Conservation (phyloP, 2,329 filamentous ascomycete genomes). For the Ascocoryne sarcoides region DNA sequence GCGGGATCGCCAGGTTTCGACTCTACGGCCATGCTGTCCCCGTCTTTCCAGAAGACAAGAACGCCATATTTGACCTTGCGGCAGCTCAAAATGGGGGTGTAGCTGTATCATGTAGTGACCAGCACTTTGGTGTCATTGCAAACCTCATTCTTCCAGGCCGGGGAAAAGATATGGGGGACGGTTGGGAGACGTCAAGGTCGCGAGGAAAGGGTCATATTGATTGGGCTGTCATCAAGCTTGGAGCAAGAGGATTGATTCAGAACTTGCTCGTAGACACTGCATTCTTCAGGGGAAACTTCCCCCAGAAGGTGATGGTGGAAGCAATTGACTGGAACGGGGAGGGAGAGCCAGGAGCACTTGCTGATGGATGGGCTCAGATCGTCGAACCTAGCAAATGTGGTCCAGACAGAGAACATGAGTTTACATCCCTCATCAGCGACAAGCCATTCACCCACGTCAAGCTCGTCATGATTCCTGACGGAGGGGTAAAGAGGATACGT, state of each 20-base stretch:
- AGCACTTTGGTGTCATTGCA: conserved; percentile 76
- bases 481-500: conserved; percentile 80
- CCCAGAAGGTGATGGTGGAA: conserved; percentile 64
- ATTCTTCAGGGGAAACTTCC: conserved; percentile 77
- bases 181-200: conserved; percentile 76
- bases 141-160: conserved; percentile 72
- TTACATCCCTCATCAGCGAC: conserved; percentile 45
- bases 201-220: conserved; percentile 64
- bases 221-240: conserved; percentile 72
- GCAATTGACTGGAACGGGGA: conserved; percentile 45
- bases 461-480: conserved; percentile 79
- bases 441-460: conserved; percentile 72
- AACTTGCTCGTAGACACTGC: conserved; percentile 70
- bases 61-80: conserved; percentile 64
- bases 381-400: conserved; percentile 59
- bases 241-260: conserved; percentile 54
- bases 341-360: conserved; percentile 47
- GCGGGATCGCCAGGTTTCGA: conserved; percentile 72
- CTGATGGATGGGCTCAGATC: conserved; percentile 56
- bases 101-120: conserved; percentile 67
- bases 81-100: conserved; percentile 73
- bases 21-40: conserved; percentile 69
- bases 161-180: conserved; percentile 79
- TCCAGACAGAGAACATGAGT: conserved; percentile 65
- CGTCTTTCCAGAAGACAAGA: conserved; percentile 59